A percentile compares a stretch with the other conserved stretches of the same genome.
phyloP scores from a whole-genome alignment of 345 rosid species.

The Syzygium aromaticum region DNA sequence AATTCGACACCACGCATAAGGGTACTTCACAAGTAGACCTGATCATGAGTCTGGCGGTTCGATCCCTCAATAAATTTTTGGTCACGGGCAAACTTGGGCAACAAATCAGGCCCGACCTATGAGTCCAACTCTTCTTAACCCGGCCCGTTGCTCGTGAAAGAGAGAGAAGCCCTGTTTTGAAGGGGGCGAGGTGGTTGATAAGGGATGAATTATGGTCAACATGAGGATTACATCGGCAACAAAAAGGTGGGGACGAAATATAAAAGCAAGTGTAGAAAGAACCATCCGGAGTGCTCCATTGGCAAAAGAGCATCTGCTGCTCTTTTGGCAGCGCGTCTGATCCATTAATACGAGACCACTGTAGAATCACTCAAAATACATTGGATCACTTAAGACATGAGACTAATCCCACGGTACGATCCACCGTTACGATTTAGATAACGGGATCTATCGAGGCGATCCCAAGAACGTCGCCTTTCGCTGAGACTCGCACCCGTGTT shows the following conservation, averaged over 20 bases:
- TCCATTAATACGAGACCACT: neutral
- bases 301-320: neutral
- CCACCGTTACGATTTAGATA: neutral
- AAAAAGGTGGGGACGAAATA: neutral
- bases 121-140: neutral
- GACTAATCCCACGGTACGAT: neutral
- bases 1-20: neutral
- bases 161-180: neutral
- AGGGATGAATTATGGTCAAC: neutral
- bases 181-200: neutral
- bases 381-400: neutral
- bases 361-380: neutral
- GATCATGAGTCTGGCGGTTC: neutral
- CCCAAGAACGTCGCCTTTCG: neutral
- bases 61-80: neutral
- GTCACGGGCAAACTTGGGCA: neutral
- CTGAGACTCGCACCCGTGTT: neutral
- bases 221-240: neutral
- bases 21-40: neutral
- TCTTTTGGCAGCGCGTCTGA: neutral
- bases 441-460: neutral
- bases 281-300: neutral
- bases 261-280: neutral
- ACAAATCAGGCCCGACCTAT: neutral
- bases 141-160: neutral